Evolutionary conservation across 2,329 filamentous ascomycete species (phyloP), one percentile per base, ranked within the genome.

Genomic region (Parastagonospora avenae): DNA sequence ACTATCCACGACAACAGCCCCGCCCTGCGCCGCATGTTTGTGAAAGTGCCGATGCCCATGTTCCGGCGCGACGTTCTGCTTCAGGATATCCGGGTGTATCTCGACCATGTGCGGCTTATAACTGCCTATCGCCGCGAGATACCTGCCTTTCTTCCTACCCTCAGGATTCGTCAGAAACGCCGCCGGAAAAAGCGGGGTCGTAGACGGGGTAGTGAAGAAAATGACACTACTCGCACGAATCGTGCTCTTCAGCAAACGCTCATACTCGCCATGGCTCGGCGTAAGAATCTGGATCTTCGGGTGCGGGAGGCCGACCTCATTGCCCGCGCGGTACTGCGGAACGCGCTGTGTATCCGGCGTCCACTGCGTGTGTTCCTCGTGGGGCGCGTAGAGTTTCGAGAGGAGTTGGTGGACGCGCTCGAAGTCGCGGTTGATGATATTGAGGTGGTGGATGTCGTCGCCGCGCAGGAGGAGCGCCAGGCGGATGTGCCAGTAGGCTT

Each of bases 401-500:
- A 86, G 72, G 40, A 85, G 74, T 2, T 73, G 66, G 11, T 79
- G 77, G 1, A 83, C 85, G 38, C 78, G 80, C 8, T 85, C 81
- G 46, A 90, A 90, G 46, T 81, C 79, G 30, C 90, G 86, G 66
- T 92, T 95, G 69, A 96, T 87, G 64, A 97, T 87, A 74, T 93
- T 88, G 41, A 97, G 83, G 51, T 88, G 85, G 63, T 87, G 86
- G 62, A 96, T 87, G 15, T 91, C 90, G 39, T 77, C 66, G 0
- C 80, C 79, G 1, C 83, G 88, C 42, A 94, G 80, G 57, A 93
- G 81, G 9, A 97, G 81, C 0, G 92, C 88, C 4, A 97, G 82
- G 1, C 92, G 87, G 37, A 96, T 85, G 71, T 97, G 93, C 92
- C 92, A 97, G 77, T 93, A 96, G 10, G 93, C 93, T 77, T 97